phyloP scores from a whole-genome alignment of 768 basidiomycete genomes.

The Amanita inopinata region DNA sequence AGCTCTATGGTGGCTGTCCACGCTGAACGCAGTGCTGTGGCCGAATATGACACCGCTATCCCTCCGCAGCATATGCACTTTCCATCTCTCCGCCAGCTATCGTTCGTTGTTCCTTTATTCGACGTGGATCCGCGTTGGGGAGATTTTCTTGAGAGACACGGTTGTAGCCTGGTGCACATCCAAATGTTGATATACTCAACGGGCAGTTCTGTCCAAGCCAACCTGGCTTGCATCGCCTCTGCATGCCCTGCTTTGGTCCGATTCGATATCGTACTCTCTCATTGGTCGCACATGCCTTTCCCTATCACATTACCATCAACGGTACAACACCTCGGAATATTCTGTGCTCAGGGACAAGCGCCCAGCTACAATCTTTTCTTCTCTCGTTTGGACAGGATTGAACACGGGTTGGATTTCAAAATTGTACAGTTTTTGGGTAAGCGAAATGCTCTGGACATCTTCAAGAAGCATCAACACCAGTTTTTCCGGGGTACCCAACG shows the following conservation, averaged over 20 bases:
- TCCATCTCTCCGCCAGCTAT: constrained; percentile 6
- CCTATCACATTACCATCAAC: constrained; percentile 1
- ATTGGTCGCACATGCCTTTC: constrained; percentile 8
- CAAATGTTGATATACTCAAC: neutral
- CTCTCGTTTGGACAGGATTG: constrained; percentile 2
- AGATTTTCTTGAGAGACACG: constrained; percentile 5
- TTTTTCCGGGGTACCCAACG: constrained; percentile 1
- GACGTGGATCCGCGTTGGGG: constrained; percentile 1
- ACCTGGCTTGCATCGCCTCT: constrained; percentile 1
- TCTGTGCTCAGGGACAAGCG: constrained; percentile 2
- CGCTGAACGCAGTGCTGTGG: neutral
- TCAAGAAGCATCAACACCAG: constrained; percentile 6
- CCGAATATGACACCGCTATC: neutral
- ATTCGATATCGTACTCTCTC: neutral
- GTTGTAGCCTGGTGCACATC: neutral
- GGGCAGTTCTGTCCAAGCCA: neutral
- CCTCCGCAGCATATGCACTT: constrained; percentile 5
- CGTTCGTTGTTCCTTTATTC: constrained; percentile 2
- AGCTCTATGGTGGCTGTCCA: constrained; percentile 1
- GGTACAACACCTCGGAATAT: constrained; percentile 4
- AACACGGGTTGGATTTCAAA: neutral
- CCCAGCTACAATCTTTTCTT: neutral
- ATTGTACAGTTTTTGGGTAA: constrained; percentile 6
- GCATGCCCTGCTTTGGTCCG: neutral
- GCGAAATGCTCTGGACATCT: constrained; percentile 3